Evolutionary conservation across 768 basidiomycete species (phyloP), one percentile per base, ranked within the genome.

Genomic region (Trichaptum fuscoviolaceum): DNA sequence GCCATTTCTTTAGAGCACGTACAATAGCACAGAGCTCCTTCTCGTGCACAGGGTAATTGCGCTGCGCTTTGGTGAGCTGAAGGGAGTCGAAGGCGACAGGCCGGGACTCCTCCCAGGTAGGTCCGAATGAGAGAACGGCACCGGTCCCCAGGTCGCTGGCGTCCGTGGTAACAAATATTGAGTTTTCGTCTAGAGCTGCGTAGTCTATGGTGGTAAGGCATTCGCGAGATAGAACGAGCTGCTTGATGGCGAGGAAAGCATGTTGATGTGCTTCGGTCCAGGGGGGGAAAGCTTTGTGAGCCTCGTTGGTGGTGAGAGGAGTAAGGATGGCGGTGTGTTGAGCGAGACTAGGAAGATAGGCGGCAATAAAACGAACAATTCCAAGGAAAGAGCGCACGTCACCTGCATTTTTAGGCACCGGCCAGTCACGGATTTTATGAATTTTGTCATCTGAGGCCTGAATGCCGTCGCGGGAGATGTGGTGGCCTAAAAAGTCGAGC

Each of bases 11-110:
- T 6, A 73, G 65, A 0, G 77, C 77, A 0, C 72, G 62, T 0
- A 82, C 71, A 18, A 83, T 78, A 0, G 78, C 77, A 0, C 80
- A 65, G 0, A 81, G 64, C 68, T 82, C 79, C 65, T 78, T 76
- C n/a, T n/a, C n/a, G n/a, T n/a, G n/a, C n/a, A n/a, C n/a, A n/a
- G n/a, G n/a, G n/a, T n/a, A n/a, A n/a, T n/a, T n/a, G n/a, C n/a
- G n/a, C n/a, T n/a, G n/a, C n/a, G n/a, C n/a, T n/a, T n/a, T n/a
- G n/a, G n/a, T n/a, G n/a, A n/a, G n/a, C n/a, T n/a, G n/a, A n/a
- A n/a, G n/a, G n/a, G n/a, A n/a, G n/a, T n/a, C n/a, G n/a, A n/a
- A n/a, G n/a, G n/a, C n/a, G n/a, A n/a, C n/a, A n/a, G n/a, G n/a
- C n/a, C n/a, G n/a, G n/a, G n/a, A n/a, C n/a, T n/a, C n/a, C n/a